Conservation (phyloP, 1,284 basidiomycete genomes). For the Blastosporella zonata region DNA sequence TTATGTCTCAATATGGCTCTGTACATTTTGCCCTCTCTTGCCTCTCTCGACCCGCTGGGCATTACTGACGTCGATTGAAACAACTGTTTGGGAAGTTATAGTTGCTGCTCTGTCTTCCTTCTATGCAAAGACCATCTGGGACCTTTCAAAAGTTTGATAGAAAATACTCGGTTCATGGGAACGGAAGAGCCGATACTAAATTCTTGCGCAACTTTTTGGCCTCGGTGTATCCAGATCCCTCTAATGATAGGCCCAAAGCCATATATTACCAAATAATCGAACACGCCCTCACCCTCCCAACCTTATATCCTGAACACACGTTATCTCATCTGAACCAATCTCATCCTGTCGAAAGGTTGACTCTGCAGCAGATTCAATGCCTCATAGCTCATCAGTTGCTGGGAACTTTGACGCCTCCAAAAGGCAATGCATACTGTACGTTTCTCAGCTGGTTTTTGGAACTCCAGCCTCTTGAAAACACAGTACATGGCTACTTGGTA, state of each 20-base stretch:
- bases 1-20: conserved; percentile 1
- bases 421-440: conserved; percentile 25
- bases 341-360: conserved; percentile 17
- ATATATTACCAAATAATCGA: conserved; percentile 21
- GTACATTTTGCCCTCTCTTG: conserved; percentile 14
- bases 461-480: conserved; percentile 23
- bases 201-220: conserved; percentile 23
- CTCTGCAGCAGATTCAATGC: conserved; percentile 21
- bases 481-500: conserved; percentile 26
- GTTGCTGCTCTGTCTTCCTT: conserved; percentile 21
- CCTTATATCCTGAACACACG: conserved; percentile 21
- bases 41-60: conserved; percentile 19
- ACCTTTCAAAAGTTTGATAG: conserved; percentile 24
- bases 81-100: conserved; percentile 26
- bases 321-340: conserved; percentile 20
- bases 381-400: conserved; percentile 28
- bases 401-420: conserved; percentile 24
- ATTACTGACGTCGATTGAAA: conserved; percentile 22
- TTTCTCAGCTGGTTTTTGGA: conserved; percentile 29
- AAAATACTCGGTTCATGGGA: conserved; percentile 27
- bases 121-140: conserved; percentile 13
- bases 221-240: conserved; percentile 5
- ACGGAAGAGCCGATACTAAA: conserved; percentile 22
- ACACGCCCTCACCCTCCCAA: conserved; percentile 24
- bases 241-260: not conserved